Base-by-base conservation (phyloP, 768 basidiomycete species). In the Lepiota brunneoincarnata region DNA sequence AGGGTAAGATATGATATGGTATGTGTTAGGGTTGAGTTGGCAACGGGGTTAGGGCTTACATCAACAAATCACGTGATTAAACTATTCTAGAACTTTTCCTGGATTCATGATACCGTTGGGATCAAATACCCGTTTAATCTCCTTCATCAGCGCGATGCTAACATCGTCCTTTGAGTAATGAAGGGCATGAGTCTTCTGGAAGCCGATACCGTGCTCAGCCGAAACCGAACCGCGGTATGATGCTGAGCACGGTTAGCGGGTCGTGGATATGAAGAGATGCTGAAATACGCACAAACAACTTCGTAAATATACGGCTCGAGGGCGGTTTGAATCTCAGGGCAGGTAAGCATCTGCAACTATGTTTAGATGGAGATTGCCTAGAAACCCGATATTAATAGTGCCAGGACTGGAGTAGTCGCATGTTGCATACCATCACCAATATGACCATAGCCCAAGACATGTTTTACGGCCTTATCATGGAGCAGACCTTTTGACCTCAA, bases 221-320 rank as follows among this genome's bases (percentile, higher is more conserved):
- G 95, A 98, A 59, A 99, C 84, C 0, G 96, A 98, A 6, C 96
- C 96, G 47, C 84, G 81, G 64, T 89, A 80, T 1, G 82, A 83
- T 17, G 85, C 89, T 92, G 58, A 18, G 20, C 21, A 57, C 20
- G 38, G 20, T 58, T 2, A 55, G 28, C 10, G 21, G 43, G 17
- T 6, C 18, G 14, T 21, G 18, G 35, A n/a, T 18, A 20, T 55
- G 11, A 35, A 39, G 26, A 17, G 26, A 18, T 45, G 15, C 23
- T 41, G 26, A 12, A 35, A 3, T 20, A 54, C 46, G 34, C 43
- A 51, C 38, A 43, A 48, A 49, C 35, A 43, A 94, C 78, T 71
- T 98, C 93, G 64, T 93, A 99, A 38, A 99, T 78, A 67, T 92
- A 98, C 10, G 97, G 97, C 67, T 99, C 97, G 11, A 99, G 77